phyloP scores from a whole-genome alignment of 306 rosid species.

The Datisca glomerata region DNA sequence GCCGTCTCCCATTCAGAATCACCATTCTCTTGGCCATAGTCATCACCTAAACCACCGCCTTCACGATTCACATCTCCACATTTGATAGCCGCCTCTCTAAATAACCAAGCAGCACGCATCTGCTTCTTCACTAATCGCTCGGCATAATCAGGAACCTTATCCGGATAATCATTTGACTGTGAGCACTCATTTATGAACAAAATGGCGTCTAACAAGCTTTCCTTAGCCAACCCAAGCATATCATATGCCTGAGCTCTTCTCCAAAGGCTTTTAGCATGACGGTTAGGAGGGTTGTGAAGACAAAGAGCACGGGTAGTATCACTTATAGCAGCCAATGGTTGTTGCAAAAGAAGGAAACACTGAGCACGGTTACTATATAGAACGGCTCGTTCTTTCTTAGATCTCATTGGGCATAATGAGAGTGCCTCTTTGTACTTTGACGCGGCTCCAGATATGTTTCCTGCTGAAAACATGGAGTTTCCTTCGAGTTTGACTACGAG shows the following conservation, averaged over 20 bases:
- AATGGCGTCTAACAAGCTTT: conserved; percentile 92
- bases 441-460: conserved; percentile 92
- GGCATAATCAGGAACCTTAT: conserved; percentile 96
- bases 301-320: conserved; percentile 95
- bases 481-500: conserved; percentile 98
- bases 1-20: conserved; percentile 99
- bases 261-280: conserved; percentile 98
- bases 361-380: conserved; percentile 94
- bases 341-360: conserved; percentile 83
- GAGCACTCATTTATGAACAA: conserved; percentile 95
- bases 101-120: conserved; percentile 98
- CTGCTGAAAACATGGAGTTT: conserved; percentile 89
- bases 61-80: conserved; percentile 81
- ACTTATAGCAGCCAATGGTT: conserved; percentile 89
- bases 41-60: conserved; percentile 77
- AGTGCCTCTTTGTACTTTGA: conserved; percentile 88
- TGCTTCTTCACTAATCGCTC: conserved; percentile 93
- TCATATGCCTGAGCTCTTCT: conserved; percentile 99
- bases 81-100: conserved; percentile 89
- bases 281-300: conserved; percentile 90
- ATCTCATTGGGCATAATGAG: conserved; percentile 92
- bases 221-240: conserved; percentile 92
- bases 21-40: conserved; percentile 75
- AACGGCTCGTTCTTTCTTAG: conserved; percentile 92
- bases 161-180: conserved; percentile 93